Conservation (phyloP, 2,329 filamentous ascomycete genomes). For the Ophiognomonia clavigignenti-juglandacearum region DNA sequence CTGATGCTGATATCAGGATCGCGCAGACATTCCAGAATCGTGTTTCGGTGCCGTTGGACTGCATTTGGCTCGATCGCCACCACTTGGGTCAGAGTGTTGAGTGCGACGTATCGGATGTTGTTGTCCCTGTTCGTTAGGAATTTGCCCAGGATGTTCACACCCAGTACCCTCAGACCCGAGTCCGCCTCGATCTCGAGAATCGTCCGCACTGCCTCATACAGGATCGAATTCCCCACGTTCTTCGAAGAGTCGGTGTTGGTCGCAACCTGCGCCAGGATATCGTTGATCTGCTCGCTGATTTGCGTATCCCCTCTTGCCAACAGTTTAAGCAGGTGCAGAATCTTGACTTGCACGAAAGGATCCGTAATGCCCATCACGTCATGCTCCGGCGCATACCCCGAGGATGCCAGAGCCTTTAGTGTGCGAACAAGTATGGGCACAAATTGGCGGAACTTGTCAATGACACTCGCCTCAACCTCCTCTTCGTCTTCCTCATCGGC, state of each 20-base stretch:
- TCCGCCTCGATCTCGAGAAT: conserved; percentile 98
- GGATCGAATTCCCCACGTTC: conserved; percentile 96
- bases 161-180: conserved; percentile 86
- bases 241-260: conserved; percentile 98
- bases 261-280: conserved; percentile 94
- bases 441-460: conserved; percentile 85
- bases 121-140: conserved; percentile 98
- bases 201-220: conserved; percentile 94
- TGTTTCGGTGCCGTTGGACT: conserved; percentile 94
- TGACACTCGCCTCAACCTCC: conserved; percentile 80
- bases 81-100: conserved; percentile 97
- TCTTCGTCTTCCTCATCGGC: conserved; percentile 69
- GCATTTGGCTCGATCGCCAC: conserved; percentile 97
- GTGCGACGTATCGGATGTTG: conserved; percentile 96
- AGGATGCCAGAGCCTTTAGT: conserved; percentile 86
- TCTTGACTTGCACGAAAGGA: conserved; percentile 96
- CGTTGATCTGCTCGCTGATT: conserved; percentile 96
- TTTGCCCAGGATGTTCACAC: conserved; percentile 97
- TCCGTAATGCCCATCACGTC: conserved; percentile 98
- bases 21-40: conserved; percentile 89
- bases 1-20: conserved; percentile 98
- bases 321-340: conserved; percentile 79
- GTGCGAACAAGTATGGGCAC: conserved; percentile 85
- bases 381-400: conserved; percentile 94
- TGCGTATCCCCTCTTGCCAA: conserved; percentile 80